A percentile compares a stretch with the other conserved stretches of the same genome.
Conservation (phyloP, 768 basidiomycete species). For the Serendipita vermifera region DNA sequence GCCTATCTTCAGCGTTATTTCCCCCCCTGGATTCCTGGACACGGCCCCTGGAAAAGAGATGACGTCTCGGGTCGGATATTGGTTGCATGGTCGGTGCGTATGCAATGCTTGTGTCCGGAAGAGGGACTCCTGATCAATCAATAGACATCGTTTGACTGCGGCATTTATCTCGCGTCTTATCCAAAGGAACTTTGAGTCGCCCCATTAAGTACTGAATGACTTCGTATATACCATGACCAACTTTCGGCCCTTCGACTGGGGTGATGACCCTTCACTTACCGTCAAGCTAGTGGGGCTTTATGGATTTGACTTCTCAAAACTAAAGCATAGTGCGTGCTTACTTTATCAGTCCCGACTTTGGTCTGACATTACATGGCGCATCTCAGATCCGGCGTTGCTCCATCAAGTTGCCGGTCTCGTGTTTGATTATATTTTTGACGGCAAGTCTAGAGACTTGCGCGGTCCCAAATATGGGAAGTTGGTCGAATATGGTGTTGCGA, state of each 20-base stretch:
- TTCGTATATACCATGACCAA: neutral
- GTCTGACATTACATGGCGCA: neutral
- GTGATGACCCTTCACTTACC: neutral
- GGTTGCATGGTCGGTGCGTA: constrained; percentile 1
- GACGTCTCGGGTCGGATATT: constrained; percentile 3
- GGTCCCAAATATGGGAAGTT: neutral
- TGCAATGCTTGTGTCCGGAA: neutral
- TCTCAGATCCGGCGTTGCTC: neutral
- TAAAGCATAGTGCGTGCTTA: too few relatives aligned
- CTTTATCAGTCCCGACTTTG: neutral
- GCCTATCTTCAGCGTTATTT: neutral
- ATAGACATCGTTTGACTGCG: constrained; percentile 5
- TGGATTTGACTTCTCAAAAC: constrained; percentile 2
- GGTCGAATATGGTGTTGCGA: neutral
- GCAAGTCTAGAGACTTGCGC: neutral
- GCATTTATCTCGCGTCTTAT: neutral
- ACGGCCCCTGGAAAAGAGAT: neutral
- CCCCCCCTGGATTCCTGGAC: neutral
- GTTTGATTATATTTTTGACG: constrained; percentile 4
- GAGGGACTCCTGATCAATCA: neutral
- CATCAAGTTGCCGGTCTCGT: neutral
- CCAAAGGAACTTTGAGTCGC: neutral
- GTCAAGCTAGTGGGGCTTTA: neutral
- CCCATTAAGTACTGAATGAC: constrained; percentile 1
- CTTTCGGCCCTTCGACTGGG: neutral